phyloP scores from a whole-genome alignment of 164 flowering plant genomes.

The Umbellularia californica region DNA sequence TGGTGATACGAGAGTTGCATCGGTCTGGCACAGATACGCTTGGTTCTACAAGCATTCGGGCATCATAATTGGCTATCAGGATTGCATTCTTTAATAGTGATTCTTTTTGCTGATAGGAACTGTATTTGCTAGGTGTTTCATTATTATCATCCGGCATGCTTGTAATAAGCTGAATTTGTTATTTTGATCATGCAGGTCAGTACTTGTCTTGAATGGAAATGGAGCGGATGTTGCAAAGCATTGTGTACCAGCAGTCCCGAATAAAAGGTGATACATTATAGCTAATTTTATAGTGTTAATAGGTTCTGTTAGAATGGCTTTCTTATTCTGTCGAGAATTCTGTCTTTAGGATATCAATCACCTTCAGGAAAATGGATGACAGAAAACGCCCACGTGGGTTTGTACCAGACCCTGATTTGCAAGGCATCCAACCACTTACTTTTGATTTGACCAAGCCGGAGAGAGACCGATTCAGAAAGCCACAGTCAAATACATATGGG shows the following conservation, averaged over 20 bases:
- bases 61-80: no score
- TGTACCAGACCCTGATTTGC: conserved; percentile 71
- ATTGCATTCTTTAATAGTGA: no score
- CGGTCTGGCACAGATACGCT: no score
- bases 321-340: not conserved
- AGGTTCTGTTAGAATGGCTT: no score
- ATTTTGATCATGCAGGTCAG: conserved; percentile 50
- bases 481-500: conserved; percentile 18
- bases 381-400: conserved; percentile 53
- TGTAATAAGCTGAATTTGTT: not conserved
- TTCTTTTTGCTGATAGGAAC: no score
- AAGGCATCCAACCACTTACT: conserved; percentile 61
- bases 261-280: conserved; percentile 50
- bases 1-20: no score
- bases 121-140: no score
- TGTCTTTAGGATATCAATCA: conserved; percentile 74
- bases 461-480: conserved; percentile 17
- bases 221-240: conserved; percentile 95
- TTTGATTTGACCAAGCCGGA: conserved; percentile 35
- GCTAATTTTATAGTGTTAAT: not conserved
- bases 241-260: conserved; percentile 90
- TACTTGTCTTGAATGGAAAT: conserved; percentile 83
- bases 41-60: no score
- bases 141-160: no score
- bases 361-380: conserved; percentile 90